Base-by-base conservation (phyloP, 345 rosid species). In the Bruguiera parviflora region DNA sequence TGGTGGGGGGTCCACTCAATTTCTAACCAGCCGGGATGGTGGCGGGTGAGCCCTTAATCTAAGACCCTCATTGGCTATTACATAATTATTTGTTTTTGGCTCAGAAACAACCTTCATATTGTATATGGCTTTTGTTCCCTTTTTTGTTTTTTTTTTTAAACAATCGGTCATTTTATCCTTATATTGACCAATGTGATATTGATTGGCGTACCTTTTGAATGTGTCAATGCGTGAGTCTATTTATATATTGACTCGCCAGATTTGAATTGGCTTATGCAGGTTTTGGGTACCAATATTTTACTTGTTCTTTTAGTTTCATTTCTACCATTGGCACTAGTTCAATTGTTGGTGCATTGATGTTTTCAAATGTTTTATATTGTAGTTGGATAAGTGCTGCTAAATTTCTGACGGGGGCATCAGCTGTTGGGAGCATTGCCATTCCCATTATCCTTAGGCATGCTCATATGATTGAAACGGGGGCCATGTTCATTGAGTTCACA, bases 361-460 rank as follows among this genome's bases (percentile, higher is more conserved):
- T 43, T 43, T 43, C 49, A 37, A 65, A 53, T 8, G 9, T 51
- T 72, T 35, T 51, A 25, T 57, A 27, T 60, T 75, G 71, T 84
- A 95, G 99, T 53, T 92, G 99, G 99, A 85, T 92, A 62, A 91
- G 84, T 75, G 99, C 96, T 70, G 99, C 99, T 20, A 95, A 95
- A 79, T 95, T 95, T 83, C 67, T 95, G 77, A 95, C 98, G 0
- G 99, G 99, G 68, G 99, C 98, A 47, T 92, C 98, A 16, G 81
- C 99, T 0, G 81, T 95, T 33, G 99, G 99, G 5, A 92, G 99
- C 82, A 24, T 92, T 10, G 99, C 99, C 31, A 92, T 95, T 66
- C 99, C 98, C 29, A 90, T 95, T 47, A 92, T 95, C 74, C 88
- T 95, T 56, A 83, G 99, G 73, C 99, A 95, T 8, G 99, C 99